These are phyloP conservation scores for Mortierella sp. DNA, from an alignment of 371 early-diverging fungal genomes.

Conservation along the genomic window DNA sequence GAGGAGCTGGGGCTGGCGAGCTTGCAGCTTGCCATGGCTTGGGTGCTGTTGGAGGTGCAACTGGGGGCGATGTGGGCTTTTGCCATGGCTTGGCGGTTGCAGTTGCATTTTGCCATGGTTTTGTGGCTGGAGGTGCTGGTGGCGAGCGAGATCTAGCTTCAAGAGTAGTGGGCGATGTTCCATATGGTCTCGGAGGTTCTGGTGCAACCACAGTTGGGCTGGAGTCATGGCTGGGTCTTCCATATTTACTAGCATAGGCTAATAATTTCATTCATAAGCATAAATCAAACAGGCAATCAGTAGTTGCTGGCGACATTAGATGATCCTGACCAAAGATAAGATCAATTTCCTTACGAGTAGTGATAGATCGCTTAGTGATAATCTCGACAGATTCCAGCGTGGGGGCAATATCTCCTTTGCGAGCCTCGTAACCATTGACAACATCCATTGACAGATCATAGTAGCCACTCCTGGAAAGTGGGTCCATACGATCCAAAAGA, in stretches of 20 bases:
- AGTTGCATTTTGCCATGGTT: slow-evolving; percentile 30
- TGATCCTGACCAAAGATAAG: not conserved
- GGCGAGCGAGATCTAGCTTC: slow-evolving; percentile 20
- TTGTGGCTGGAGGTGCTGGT: slow-evolving; percentile 29
- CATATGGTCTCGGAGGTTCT: slow-evolving; percentile 26
- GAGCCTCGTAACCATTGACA: slow-evolving; percentile 42
- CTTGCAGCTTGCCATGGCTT: slow-evolving; percentile 42
- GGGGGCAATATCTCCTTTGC: slow-evolving; percentile 44
- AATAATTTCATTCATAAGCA: not conserved
- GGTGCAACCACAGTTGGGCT: slow-evolving; percentile 28
- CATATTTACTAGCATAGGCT: slow-evolving; percentile 51
- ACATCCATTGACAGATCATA: slow-evolving; percentile 58
- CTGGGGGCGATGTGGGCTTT: slow-evolving; percentile 21
- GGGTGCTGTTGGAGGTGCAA: slow-evolving; percentile 28
- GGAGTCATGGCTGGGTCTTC: slow-evolving; percentile 19
- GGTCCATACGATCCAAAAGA: slow-evolving; percentile 70
- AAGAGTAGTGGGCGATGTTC: slow-evolving; percentile 16
- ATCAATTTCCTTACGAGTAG: slow-evolving; percentile 29
- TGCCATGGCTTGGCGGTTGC: slow-evolving; percentile 33
- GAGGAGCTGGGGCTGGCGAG: not conserved
- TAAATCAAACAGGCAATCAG: not conserved
- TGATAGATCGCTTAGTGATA: slow-evolving; percentile 34
- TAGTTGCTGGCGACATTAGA: not conserved
- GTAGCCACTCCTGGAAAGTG: slow-evolving; percentile 58
- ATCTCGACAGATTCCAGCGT: slow-evolving; percentile 53